Evolutionary conservation across 768 basidiomycete genomes (phyloP).

Genomic region (Lactifluus piperatus): DNA sequence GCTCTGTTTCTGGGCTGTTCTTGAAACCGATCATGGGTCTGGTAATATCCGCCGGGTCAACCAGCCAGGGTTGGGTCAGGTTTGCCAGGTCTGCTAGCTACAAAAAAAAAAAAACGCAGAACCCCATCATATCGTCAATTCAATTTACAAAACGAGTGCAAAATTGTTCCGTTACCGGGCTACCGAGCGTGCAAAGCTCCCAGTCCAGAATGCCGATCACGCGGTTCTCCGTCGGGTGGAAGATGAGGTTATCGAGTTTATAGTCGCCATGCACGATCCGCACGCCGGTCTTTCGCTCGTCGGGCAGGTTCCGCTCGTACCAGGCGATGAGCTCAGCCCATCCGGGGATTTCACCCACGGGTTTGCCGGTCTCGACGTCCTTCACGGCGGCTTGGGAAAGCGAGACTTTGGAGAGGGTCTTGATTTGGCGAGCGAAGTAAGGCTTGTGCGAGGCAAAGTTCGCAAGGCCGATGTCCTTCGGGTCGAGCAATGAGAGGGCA

Average conservation of each 20-base stretch:
- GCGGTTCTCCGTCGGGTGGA: conserved; percentile 83
- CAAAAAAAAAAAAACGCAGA: background rate
- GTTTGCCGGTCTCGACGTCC: conserved; percentile 54
- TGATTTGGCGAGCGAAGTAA: conserved; percentile 94
- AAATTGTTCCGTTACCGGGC: conserved; percentile 48
- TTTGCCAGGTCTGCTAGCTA: conserved; percentile 87
- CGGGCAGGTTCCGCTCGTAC: conserved; percentile 68
- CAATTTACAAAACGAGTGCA: background rate
- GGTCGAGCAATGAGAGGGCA: conserved; percentile 54
- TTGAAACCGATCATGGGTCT: conserved; percentile 39
- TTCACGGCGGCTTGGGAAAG: conserved; percentile 60
- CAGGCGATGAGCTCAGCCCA: conserved; percentile 66
- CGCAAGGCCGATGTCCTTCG: conserved; percentile 55
- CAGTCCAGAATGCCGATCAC: conserved; percentile 97
- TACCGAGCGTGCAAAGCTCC: conserved; percentile 94
- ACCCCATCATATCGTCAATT: background rate
- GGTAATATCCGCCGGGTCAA: conserved; percentile 38
- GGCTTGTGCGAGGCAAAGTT: conserved; percentile 64
- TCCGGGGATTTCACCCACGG: conserved; percentile 63
- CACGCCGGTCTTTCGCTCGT: conserved; percentile 63
- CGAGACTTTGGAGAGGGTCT: conserved; percentile 76
- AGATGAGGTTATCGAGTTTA: conserved; percentile 95
- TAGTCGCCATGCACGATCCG: conserved; percentile 98
- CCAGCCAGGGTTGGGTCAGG: conserved; percentile 76
- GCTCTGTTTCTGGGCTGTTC: conserved; percentile 43